phyloP scores from a whole-genome alignment of 2,329 filamentous ascomycete species.

The Nothopassalora personata region DNA sequence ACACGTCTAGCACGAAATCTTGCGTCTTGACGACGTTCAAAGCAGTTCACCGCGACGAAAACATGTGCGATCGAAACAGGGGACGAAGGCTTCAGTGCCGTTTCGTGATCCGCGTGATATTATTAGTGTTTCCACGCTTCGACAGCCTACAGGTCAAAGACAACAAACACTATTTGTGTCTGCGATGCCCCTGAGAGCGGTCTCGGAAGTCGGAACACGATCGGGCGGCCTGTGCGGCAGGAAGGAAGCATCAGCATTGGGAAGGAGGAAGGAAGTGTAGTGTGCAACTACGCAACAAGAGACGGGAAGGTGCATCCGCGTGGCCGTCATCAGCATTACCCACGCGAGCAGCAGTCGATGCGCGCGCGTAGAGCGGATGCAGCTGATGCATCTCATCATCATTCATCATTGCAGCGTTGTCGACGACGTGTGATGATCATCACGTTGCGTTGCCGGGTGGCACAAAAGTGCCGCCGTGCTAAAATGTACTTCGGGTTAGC shows the following conservation, averaged over 20 bases:
- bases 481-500: not conserved
- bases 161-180: too few species aligned
- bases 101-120: not conserved
- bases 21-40: not conserved
- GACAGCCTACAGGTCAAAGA: too few species aligned
- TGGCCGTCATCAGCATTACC: not conserved
- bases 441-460: conserved; percentile 1
- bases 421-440: not conserved
- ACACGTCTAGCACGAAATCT: too few species aligned
- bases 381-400: too few species aligned
- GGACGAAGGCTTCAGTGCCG: not conserved
- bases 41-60: not conserved
- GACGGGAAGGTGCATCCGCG: too few species aligned
- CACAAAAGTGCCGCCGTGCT: not conserved
- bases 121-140: not conserved
- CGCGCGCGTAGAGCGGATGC: not conserved
- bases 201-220: not conserved
- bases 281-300: too few species aligned
- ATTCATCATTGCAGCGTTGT: not conserved
- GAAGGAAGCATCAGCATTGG: not conserved
- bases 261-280: too few species aligned
- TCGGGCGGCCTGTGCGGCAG: not conserved
- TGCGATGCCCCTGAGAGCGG: too few species aligned
- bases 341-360: not conserved
- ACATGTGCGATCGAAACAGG: not conserved